Percentiles rank a stretch among this genome's conserved stretches.
phyloP scores from a whole-genome alignment of 768 basidiomycete species.

The Panellus pusillus region DNA sequence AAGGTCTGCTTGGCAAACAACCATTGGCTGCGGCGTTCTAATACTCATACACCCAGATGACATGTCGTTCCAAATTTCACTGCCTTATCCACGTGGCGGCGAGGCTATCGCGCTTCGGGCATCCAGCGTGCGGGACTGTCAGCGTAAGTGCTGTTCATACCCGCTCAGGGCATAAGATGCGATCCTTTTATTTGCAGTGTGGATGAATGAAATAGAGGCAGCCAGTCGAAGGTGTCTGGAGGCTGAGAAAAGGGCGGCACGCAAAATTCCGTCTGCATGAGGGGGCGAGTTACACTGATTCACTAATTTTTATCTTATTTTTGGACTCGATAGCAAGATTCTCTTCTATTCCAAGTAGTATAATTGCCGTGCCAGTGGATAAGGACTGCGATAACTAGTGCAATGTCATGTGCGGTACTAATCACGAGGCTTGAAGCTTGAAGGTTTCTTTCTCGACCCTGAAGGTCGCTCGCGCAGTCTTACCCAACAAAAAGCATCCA shows the following conservation, averaged over 20 bases:
- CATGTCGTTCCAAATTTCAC: constrained; percentile 59
- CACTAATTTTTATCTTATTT: constrained; percentile 6
- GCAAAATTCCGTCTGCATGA: constrained; percentile 21
- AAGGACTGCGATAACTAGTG: too few relatives aligned
- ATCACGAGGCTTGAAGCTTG: too few relatives aligned
- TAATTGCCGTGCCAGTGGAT: too few relatives aligned
- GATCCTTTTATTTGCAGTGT: constrained; percentile 30
- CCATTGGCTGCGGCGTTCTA: background rate
- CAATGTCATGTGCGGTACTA: too few relatives aligned
- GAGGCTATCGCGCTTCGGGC: constrained; percentile 66
- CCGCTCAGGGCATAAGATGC: constrained; percentile 29
- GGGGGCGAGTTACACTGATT: background rate
- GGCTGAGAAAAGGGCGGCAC: constrained; percentile 32
- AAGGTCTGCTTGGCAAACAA: constrained; percentile 39
- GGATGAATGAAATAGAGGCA: constrained; percentile 33
- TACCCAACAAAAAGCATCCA: too few relatives aligned
- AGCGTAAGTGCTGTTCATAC: constrained; percentile 30
- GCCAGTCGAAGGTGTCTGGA: constrained; percentile 40
- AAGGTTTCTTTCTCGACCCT: too few relatives aligned
- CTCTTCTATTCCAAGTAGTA: too few relatives aligned
- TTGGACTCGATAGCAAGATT: background rate
- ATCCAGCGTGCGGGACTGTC: constrained; percentile 56
- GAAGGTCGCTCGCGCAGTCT: too few relatives aligned
- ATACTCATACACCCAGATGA: constrained; percentile 51
- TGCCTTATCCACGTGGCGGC: constrained; percentile 74